Base-by-base conservation (phyloP, 2,329 filamentous ascomycete genomes). In the Xylogone sp. region DNA sequence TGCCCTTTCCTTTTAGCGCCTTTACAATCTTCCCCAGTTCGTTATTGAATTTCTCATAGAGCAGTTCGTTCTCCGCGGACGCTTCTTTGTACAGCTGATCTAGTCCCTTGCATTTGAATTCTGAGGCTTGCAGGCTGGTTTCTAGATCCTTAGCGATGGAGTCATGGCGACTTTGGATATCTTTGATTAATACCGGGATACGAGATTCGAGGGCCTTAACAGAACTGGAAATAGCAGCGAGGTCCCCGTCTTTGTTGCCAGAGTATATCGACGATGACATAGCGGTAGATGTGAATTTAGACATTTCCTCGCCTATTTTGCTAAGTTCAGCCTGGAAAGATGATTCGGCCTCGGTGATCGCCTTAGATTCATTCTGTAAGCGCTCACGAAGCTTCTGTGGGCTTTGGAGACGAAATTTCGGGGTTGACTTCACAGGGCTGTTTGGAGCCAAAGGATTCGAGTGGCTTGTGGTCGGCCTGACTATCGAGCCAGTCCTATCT, bases 1-100 rank as follows among this genome's bases (percentile, higher is more conserved):
- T 86, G 3, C 83, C 82, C 58, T 86, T 86, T 54, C 81, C 81
- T 67, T 83, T 83, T 45, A 94, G 77, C 42, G 86, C 88, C 67
- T 83, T 87, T 43, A 91, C 77, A 54, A 97, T 88, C 73, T 88
- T 90, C 60, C 83, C 87, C 45, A 97, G 73, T 71, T 97, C 93
- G n/a, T 84, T 82, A 63, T 97, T 96, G 75, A 97, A 96, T 54
- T 86, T 86, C 59, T 93, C 88, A 68, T 97, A 97, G 50, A 97
- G 76, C 24, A 93, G 81, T 71, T 97, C 92, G 62, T 97, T 97
- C 74, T 97, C 93, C 0, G 90, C 88, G 61, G 85, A 90, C 16
- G 86, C 82, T 64, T 96, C 90, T 58, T 90, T 88, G 72, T 95
- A 96, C 48, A 96, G 74, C 69, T 95, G 88, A 66, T 97, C 92